Percentiles rank a stretch among this genome's conserved stretches.
Conservation (phyloP, 306 rosid genomes). For the Coriaria nepalensis region DNA sequence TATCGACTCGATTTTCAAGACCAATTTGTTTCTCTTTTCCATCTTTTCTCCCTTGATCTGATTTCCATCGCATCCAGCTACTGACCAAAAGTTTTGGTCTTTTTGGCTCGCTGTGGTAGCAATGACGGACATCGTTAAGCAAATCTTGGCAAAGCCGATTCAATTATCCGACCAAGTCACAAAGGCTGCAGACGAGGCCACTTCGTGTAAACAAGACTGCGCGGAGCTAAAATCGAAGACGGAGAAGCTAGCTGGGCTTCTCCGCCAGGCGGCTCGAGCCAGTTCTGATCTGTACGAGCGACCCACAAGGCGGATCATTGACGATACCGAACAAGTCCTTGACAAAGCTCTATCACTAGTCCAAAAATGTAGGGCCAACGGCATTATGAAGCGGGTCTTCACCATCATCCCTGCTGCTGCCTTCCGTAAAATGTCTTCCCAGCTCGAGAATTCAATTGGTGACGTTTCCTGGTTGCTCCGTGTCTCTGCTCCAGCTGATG, state of each 20-base stretch:
- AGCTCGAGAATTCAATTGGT: slow-evolving; percentile 67
- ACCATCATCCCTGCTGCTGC: slow-evolving; percentile 61
- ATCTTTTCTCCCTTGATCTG: slow-evolving; percentile 9
- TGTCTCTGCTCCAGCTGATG: slow-evolving; percentile 64
- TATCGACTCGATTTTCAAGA: neutral
- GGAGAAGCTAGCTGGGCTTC: slow-evolving; percentile 59
- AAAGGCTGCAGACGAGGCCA: slow-evolving; percentile 63
- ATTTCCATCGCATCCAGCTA: neutral
- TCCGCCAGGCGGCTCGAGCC: slow-evolving; percentile 81
- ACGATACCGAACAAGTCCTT: slow-evolving; percentile 63
- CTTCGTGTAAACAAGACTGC: slow-evolving; percentile 54
- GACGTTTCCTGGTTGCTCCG: slow-evolving; percentile 89
- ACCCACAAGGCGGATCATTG: slow-evolving; percentile 68
- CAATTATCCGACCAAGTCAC: slow-evolving; percentile 66
- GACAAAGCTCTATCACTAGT: slow-evolving; percentile 47
- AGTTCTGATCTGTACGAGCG: slow-evolving; percentile 85
- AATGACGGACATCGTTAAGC: slow-evolving; percentile 79
- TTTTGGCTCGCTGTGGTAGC: slow-evolving; percentile 20
- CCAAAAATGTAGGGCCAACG: slow-evolving; percentile 54
- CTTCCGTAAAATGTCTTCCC: slow-evolving; percentile 50
- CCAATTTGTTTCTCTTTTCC: neutral
- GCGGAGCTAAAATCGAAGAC: slow-evolving; percentile 59
- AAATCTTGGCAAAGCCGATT: slow-evolving; percentile 60
- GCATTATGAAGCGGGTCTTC: slow-evolving; percentile 65
- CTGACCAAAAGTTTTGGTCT: neutral